Base-by-base conservation (phyloP, 495 filamentous ascomycete species). In the Aspergillus olivimuriae region DNA sequence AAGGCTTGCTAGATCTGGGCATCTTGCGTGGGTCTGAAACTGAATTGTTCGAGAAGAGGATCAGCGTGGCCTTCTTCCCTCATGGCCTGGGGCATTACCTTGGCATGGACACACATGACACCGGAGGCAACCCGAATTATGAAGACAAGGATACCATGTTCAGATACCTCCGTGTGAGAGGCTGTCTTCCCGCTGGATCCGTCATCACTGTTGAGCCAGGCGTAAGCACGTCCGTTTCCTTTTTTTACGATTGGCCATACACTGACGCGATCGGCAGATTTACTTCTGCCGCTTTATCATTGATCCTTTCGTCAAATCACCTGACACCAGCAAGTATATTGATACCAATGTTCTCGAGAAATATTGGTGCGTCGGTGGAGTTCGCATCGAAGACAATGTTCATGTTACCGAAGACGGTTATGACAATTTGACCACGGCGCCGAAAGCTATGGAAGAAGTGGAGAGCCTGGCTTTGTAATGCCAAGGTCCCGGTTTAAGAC, bases 281-380 rank as follows among this genome's bases (percentile, higher is more conserved):
- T 96, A 95, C 59, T 99, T 97, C 59, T 95, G 90, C 61, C 75
- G 78, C 33, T 97, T 91, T 57, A 95, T 96, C 47, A 86, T 98
- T 48, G 80, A 84, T 36, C 89, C 88, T 4, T 90, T 81, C 58
- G 57, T 94, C 36, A 73, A 80, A 47, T 78, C 89, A 44, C 70
- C 75, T 5, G 80, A 81, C 47, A 77, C 86, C 51, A 63, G 75
- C 8, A 75, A 82, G 50, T 89, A 80, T 51, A 91, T 96, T 48
- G 76, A 94, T 55, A 63, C 74, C 23, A 69, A 71, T 15, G 83
- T 90, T 21, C 53, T 95, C 50, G 80, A 90, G 35, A 76, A 70
- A 50, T 96, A 91, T 61, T 95, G 89, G 90, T 78, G 78, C 41
- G 89, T 95, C 5, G 90, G 90, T 30, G 90, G 90, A 43, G 86